These are phyloP conservation scores for Fusarium torulosum DNA, from an alignment of 2,329 filamentous ascomycete genomes.

Conservation along the genomic window DNA sequence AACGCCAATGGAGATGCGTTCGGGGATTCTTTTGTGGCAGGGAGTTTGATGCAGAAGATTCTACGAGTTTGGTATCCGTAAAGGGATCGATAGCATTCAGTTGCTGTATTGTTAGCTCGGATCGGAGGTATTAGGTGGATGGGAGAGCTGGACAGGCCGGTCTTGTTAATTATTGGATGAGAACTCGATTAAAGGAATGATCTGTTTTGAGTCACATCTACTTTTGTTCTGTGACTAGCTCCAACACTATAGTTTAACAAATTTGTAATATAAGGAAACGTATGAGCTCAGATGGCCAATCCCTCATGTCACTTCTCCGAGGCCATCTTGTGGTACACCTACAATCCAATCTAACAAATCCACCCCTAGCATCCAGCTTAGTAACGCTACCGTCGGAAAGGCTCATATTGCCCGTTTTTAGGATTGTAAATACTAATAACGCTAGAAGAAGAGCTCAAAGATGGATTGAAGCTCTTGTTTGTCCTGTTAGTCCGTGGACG, in stretches of 20 bases:
- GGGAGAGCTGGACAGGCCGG: not conserved
- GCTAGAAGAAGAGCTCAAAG: conserved; percentile 20
- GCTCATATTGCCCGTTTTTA: conserved; percentile 21
- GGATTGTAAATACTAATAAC: conserved; percentile 23
- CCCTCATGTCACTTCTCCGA: not conserved
- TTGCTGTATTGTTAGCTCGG: not conserved
- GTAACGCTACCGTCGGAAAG: not conserved
- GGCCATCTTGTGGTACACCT: not conserved
- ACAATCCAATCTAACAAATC: not conserved
- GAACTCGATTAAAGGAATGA: not conserved
- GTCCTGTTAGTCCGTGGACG: conserved; percentile 26
- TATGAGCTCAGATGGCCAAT: not conserved
- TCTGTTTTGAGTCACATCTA: not conserved
- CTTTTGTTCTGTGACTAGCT: not conserved
- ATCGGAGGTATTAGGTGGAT: not conserved
- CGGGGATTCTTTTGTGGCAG: not conserved
- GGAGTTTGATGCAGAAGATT: conserved; percentile 25
- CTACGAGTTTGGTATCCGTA: conserved; percentile 2
- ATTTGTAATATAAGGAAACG: not conserved
- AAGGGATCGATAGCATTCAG: not conserved
- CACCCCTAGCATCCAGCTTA: accelerated
- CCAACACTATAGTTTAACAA: not conserved
- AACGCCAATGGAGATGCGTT: conserved; percentile 7
- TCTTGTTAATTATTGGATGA: not conserved
- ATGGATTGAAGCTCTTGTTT: conserved; percentile 22